Conservation (phyloP, 2,329 filamentous ascomycete genomes). For the Sclerotinia minor region DNA sequence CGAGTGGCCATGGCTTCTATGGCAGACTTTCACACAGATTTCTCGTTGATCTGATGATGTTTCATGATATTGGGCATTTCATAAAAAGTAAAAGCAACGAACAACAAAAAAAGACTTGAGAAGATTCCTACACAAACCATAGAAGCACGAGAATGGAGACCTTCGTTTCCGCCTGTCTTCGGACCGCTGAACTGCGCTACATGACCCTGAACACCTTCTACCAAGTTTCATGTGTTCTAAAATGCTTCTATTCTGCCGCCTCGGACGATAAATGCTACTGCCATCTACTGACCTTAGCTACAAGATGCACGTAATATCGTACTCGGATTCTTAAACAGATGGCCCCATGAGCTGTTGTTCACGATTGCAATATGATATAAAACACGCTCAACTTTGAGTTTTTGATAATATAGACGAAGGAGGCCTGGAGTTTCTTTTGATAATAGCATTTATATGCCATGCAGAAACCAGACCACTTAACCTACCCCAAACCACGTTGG, state of each 20-base stretch:
- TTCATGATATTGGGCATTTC: background rate
- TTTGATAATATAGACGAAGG: background rate
- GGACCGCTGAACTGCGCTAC: background rate
- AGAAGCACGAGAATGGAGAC: background rate
- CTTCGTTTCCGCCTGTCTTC: background rate
- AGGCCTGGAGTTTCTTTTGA: background rate
- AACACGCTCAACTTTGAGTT: slow-evolving; percentile 11
- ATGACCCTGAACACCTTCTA: background rate
- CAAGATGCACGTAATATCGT: background rate
- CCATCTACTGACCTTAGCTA: background rate
- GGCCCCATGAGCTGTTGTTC: background rate
- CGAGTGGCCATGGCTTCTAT: background rate
- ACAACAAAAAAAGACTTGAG: background rate
- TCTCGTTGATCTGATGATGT: background rate
- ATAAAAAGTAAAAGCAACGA: background rate
- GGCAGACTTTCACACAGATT: background rate
- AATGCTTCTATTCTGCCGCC: background rate
- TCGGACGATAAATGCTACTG: background rate
- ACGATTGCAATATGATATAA: background rate
- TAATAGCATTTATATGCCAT: no score
- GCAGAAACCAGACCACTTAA: background rate
- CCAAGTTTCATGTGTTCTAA: background rate
- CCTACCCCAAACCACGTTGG: background rate
- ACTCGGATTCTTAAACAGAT: background rate
- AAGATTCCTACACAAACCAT: background rate